Base-by-base conservation (phyloP, 2,329 filamentous ascomycete genomes). In the Spiromastix sp. region DNA sequence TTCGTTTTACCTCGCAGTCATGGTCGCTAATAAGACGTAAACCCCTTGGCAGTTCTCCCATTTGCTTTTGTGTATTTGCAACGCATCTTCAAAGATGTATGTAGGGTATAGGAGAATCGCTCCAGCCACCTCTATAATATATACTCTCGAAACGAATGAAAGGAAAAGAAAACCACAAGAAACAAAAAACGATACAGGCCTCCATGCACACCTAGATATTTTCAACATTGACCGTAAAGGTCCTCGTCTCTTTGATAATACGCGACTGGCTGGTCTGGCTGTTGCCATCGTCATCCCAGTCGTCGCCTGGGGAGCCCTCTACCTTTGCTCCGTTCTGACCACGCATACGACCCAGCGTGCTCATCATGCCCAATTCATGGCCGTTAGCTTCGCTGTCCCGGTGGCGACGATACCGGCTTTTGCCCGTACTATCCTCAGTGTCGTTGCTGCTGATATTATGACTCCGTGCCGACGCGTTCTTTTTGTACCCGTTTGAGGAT, bases 181-280 rank as follows among this genome's bases (percentile, higher is more conserved):
- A 31, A 31, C 6, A 31, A 8, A 31, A 31, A 24, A 24, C 21
- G 21, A 24, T n/a, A 24, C 7, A n/a, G 21, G n/a, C 7, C 7
- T 7, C 21, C 7, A 24, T 24, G 21, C 7, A 24, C 7, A 7
- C 21, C n/a, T 24, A 7, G 7, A 24, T 7, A 24, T 24, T 24
- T 24, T 7, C n/a, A 24, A 41, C 36, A 16, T 41, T 32, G 5
- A 41, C 36, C 11, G 39, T 32, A 15, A 38, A 38, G 4, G 39
- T 41, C 29, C 35, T 37, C 10, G 39, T 41, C 36, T 41, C 36
- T 25, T 41, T 41, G 32, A 41, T 41, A 22, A 41, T 41, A 27
- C 36, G 30, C 13, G 39, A 27, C 36, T 41, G 36, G 32, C 39
- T 41, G 3, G 39, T 35, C 24, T 41, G 35, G 27, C 39, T 41